phyloP scores from a whole-genome alignment of 2,329 filamentous ascomycete genomes.

The Paecilomyces formosus region DNA sequence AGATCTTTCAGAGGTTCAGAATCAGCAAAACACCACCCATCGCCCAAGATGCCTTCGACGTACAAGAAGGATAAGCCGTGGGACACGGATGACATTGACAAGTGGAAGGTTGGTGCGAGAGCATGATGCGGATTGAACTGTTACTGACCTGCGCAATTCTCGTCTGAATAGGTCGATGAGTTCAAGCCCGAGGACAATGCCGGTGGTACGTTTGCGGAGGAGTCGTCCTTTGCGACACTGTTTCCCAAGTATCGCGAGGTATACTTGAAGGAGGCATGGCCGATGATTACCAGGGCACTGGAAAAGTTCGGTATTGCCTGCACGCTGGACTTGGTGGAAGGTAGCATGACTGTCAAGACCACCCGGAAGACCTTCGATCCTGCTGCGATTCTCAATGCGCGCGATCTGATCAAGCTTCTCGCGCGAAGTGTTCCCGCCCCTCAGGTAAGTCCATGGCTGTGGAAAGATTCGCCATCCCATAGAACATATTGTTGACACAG shows the following conservation, averaged over 20 bases:
- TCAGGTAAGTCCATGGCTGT: slow-evolving; percentile 41
- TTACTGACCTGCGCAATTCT: background rate
- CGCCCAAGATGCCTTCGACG: slow-evolving; percentile 69
- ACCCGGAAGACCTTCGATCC: slow-evolving; percentile 89
- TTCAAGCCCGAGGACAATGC: slow-evolving; percentile 82
- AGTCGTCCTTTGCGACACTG: slow-evolving; percentile 74
- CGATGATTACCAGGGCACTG: slow-evolving; percentile 76
- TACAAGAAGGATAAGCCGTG: slow-evolving; percentile 86
- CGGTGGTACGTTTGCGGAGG: slow-evolving; percentile 81
- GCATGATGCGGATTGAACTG: background rate
- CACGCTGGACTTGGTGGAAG: slow-evolving; percentile 88
- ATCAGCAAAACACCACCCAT: background rate
- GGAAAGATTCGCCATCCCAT: background rate
- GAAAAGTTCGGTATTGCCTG: slow-evolving; percentile 85
- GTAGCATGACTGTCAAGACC: slow-evolving; percentile 94
- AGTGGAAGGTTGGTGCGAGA: slow-evolving; percentile 64
- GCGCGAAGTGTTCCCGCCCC: slow-evolving; percentile 86
- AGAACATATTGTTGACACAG: slow-evolving; percentile 4
- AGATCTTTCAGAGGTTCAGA: background rate
- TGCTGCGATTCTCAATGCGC: slow-evolving; percentile 83
- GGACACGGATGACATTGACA: slow-evolving; percentile 96
- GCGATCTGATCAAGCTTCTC: slow-evolving; percentile 89
- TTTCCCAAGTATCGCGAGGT: slow-evolving; percentile 97
- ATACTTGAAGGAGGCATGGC: slow-evolving; percentile 89
- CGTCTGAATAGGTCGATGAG: slow-evolving; percentile 55